Evolutionary conservation across 805 yeast species (phyloP).

Genomic region (Jamesozyma lodderae): DNA sequence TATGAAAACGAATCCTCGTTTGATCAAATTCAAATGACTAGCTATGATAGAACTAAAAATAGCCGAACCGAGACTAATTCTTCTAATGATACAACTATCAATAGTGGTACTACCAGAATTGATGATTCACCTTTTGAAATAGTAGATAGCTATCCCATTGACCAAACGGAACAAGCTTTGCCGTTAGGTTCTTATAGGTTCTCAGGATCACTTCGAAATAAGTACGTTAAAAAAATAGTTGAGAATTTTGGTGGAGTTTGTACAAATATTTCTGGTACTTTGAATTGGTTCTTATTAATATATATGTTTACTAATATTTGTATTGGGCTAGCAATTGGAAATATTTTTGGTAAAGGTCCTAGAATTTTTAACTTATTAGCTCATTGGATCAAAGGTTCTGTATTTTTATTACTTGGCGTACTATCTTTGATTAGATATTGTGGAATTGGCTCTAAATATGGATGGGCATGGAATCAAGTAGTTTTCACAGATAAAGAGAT

Average conservation of each 20-base stretch:
- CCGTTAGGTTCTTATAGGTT: no score
- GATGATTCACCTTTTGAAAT: no score
- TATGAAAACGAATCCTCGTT: no score
- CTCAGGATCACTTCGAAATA: no score
- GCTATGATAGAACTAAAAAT: no score
- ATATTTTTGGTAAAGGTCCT: slow-evolving; percentile 55
- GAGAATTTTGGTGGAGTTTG: slow-evolving; percentile 1
- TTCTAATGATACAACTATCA: no score
- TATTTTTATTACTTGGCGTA: slow-evolving; percentile 68
- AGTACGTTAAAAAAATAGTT: neutral
- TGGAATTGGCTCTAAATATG: slow-evolving; percentile 66
- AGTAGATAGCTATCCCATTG: no score
- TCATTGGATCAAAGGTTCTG: slow-evolving; percentile 93
- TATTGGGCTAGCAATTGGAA: slow-evolving; percentile 53
- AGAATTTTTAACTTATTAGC: slow-evolving; percentile 78
- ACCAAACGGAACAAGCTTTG: no score
- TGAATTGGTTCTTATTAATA: slow-evolving; percentile 59
- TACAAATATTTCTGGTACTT: slow-evolving; percentile 35
- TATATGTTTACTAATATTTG: slow-evolving; percentile 48
- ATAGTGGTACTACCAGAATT: no score
- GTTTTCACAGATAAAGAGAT: slow-evolving; percentile 21
- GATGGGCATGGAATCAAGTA: slow-evolving; percentile 87
- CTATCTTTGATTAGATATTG: slow-evolving; percentile 78
- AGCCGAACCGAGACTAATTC: no score
- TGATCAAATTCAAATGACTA: no score